These are phyloP conservation scores for Climacium dendroides DNA, from an alignment of 225 moss, liverwort and hornwort genomes.

Conservation along the genomic window DNA sequence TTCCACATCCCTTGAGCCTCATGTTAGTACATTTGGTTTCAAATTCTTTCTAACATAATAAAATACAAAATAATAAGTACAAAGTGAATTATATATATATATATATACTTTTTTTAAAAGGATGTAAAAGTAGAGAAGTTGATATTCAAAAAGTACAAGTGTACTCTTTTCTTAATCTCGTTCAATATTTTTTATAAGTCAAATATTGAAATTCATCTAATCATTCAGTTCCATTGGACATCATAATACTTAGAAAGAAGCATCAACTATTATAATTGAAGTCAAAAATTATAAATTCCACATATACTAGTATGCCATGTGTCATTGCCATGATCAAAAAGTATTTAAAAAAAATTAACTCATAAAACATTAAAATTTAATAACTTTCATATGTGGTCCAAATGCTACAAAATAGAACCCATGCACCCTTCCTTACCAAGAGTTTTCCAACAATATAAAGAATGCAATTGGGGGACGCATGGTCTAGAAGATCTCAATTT, in stretches of 20 bases:
- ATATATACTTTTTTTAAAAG: too few relatives aligned
- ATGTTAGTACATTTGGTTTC: background rate
- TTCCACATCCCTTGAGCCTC: background rate
- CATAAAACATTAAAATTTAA: too few relatives aligned
- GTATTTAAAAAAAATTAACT: too few relatives aligned
- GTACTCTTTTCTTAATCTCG: rapidly evolving
- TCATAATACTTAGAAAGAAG: background rate
- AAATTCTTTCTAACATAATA: background rate
- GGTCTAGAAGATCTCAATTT: too few relatives aligned
- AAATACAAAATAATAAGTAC: background rate
- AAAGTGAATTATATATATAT: too few relatives aligned
- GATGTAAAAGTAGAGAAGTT: background rate
- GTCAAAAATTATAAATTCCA: background rate
- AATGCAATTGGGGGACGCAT: too few relatives aligned
- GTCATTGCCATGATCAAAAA: too few relatives aligned
- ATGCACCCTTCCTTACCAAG: too few relatives aligned
- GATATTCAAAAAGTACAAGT: background rate
- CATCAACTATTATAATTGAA: background rate
- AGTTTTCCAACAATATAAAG: too few relatives aligned
- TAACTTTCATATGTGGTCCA: too few relatives aligned
- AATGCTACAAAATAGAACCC: too few relatives aligned
- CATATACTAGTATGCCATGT: too few relatives aligned
- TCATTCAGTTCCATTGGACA: rapidly evolving
- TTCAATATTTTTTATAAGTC: background rate
- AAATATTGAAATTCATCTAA: background rate